Evolutionary conservation across 2,329 filamentous ascomycete species (phyloP), one percentile per base, ranked within the genome.

Genomic region (Daldinia sp.): DNA sequence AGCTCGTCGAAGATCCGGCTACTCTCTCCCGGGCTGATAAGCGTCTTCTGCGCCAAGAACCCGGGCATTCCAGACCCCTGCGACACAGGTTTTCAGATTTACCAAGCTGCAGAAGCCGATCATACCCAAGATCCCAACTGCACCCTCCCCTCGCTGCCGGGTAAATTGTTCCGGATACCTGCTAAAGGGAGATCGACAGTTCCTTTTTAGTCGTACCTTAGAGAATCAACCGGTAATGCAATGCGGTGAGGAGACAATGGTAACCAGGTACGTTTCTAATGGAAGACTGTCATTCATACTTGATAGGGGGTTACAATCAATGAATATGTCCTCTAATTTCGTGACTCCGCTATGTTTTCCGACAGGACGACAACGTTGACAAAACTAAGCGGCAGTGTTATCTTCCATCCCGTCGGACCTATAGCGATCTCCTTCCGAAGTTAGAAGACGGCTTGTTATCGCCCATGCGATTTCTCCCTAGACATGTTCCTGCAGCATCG

Each of bases 51-150:
- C 20, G 70, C 70, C 67, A 72, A 72, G 65, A 54, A 15, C n/a
- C 30, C 59, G 63, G 68, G 55, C 58, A 72, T 55, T 67, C 63
- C 59, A 65, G 53, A 68, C 56, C 68, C 70, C 63, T 70, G 68
- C 57, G 58, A 33, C 42, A 58, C n/a, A 26, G n/a, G 15, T 63
- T 68, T 60, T 66, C 59, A 64, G 62, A 72, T 70, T 62, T 57
- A 66, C 62, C 69, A 51, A 50, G 63, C 20, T 56, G 42, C 50
- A 44, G 50, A n/a, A 23, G 23, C 60, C 46, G 50, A 69, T 68
- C 58, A 65, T 58, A 70, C 65, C 57, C 63, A 60, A 62, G 26
- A 51, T 51, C 59, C 51, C 50, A 60, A 65, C 56, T 26, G 12
- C 26, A 60, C 48, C 13, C 41, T 56, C 60, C 41, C 54, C 57